Base-by-base conservation (phyloP, 768 basidiomycete species). In the Termitomyces sp. region DNA sequence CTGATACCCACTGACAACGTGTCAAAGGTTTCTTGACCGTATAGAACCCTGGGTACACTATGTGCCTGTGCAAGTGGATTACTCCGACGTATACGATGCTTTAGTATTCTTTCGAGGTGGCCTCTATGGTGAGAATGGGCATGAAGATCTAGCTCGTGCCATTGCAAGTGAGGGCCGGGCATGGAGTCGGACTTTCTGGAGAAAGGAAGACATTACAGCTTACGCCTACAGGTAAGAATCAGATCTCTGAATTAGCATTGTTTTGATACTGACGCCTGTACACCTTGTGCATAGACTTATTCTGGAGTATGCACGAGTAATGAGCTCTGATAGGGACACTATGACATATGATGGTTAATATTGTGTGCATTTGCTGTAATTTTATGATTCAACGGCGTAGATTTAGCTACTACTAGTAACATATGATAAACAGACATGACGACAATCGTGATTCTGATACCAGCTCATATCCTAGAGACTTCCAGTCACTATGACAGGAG, bases 41-140 rank as follows among this genome's bases (percentile, higher is more conserved):
- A 64, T 69, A 57, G 76, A 74, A 46, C 82, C 84, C 0, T 86
- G 84, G 84, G 79, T 85, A 5, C 86, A 87, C 67, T 87, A 86
- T 62, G 76, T 87, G 1, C 86, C 86, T 2, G 71, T 87, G 5
- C 78, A 82, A 55, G 64, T 81, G 0, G 82, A 84, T 57, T 79
- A 83, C 26, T 73, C 77, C 0, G 85, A 88, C 65, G 61, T 89
- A 5, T 79, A 85, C 67, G 88, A 89, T 61, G 73, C 82, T n/a
- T 72, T 85, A 58, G 71, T 79, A 0, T 90, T 88, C 72, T 88
- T 88, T 68, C 79, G 81, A 0, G 84, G 85, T 0, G 74, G 76
- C 54, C 71, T 76, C 16, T 69, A 78, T 49, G 79, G 82, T 32
- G 72, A 76, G 49, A 74, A 74, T 3, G 81, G 69, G 0, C 83